Conservation (phyloP, 345 rosid genomes). For the Eucalyptus marginata region DNA sequence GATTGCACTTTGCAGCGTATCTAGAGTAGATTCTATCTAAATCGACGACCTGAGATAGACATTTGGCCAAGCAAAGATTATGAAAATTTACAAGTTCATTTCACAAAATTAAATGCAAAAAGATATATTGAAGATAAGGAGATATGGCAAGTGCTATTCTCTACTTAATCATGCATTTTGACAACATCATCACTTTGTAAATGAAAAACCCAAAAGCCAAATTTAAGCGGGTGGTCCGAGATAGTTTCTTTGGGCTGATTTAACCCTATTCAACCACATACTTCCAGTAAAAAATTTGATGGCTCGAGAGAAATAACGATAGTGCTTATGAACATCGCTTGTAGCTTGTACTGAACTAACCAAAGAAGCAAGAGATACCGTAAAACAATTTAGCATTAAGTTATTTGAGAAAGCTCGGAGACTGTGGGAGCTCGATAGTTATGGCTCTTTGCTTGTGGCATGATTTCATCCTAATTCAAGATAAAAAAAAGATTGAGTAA, state of each 20-base stretch:
- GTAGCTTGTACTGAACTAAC: accelerated
- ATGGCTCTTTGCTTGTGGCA: accelerated
- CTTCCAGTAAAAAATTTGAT: background rate
- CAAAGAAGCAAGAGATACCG: background rate
- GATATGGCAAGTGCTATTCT: background rate
- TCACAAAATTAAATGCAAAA: background rate
- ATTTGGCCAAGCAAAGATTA: background rate
- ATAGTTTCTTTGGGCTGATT: accelerated
- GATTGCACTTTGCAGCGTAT: background rate
- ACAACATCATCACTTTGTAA: too few relatives aligned
- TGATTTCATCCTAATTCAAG: background rate
- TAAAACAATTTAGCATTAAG: too few relatives aligned
- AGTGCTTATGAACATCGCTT: accelerated
- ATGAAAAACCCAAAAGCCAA: background rate
- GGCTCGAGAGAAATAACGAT: accelerated
- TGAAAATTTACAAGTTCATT: background rate
- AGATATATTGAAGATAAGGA: background rate
- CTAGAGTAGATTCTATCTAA: background rate
- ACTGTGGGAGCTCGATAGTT: accelerated
- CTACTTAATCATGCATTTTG: background rate
- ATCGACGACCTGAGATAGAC: accelerated
- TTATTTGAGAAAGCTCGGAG: background rate
- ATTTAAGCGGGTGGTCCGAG: accelerated
- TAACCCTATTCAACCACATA: background rate
- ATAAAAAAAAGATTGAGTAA: background rate